Percentiles rank a stretch among this genome's conserved stretches.
These are phyloP conservation scores for Salix exigua DNA, from an alignment of 345 rosid genomes.

Conservation along the genomic window DNA sequence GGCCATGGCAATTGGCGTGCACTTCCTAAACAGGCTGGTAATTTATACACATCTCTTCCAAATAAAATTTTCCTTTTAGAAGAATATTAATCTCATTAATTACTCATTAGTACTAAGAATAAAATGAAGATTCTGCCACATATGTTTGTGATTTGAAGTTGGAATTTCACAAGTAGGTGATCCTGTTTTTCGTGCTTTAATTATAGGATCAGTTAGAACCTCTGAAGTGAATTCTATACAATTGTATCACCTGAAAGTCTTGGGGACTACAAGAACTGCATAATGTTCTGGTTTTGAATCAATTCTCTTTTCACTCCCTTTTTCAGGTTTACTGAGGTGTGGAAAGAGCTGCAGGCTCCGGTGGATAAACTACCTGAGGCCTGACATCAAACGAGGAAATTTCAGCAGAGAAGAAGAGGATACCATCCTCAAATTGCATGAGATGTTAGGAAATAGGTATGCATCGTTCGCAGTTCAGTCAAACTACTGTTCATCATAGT, in stretches of 20 bases:
- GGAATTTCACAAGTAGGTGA: too few relatives aligned
- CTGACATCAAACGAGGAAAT: conserved; percentile 79
- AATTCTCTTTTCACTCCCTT: neutral
- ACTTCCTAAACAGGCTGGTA: conserved; percentile 74
- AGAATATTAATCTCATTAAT: neutral
- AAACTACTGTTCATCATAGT: neutral
- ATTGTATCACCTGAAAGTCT: neutral
- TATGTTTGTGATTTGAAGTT: neutral
- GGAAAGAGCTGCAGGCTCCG: conserved; percentile 87
- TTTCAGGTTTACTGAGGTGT: conserved; percentile 64
- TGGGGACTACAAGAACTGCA: neutral
- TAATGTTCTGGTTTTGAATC: neutral
- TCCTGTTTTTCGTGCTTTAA: neutral
- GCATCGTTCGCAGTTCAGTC: neutral
- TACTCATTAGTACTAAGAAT: neutral
- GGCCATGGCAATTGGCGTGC: conserved; percentile 80
- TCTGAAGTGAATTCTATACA: neutral
- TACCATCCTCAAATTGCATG: conserved; percentile 56
- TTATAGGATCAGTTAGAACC: neutral
- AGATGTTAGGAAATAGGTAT: conserved; percentile 59
- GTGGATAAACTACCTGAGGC: conserved; percentile 75
- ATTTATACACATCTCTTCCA: neutral
- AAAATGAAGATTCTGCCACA: neutral
- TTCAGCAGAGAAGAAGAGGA: conserved; percentile 71
- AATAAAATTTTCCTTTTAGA: neutral